These are phyloP conservation scores for Saksenaea oblongispora DNA, from an alignment of 371 early-diverging fungal species.

Conservation along the genomic window DNA sequence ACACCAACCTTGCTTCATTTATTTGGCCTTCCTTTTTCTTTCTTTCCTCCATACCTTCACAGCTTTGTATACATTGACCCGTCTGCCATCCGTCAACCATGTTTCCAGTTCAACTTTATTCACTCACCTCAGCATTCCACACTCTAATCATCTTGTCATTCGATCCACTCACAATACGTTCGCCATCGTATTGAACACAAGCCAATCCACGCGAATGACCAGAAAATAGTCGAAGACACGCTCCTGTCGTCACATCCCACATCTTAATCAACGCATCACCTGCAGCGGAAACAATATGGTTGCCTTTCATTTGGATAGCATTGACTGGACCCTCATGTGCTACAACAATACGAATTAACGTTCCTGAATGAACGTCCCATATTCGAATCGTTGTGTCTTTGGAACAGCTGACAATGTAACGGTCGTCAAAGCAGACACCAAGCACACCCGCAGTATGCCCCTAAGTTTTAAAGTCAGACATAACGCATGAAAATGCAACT, in stretches of 20 bases:
- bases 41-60: slow-evolving; percentile 21
- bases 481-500: background rate
- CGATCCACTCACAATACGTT: slow-evolving; percentile 89
- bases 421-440: slow-evolving; percentile 75
- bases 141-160: slow-evolving; percentile 94
- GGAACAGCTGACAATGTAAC: slow-evolving; percentile 85
- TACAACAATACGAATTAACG: slow-evolving; percentile 61
- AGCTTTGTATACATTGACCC: slow-evolving; percentile 69
- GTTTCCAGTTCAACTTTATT: background rate
- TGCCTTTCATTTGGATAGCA: slow-evolving; percentile 74
- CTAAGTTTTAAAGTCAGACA: slow-evolving; percentile 3
- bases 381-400: slow-evolving; percentile 92
- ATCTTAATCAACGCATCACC: slow-evolving; percentile 88
- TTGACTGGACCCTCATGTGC: slow-evolving; percentile 93
- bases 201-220: slow-evolving; percentile 90
- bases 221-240: slow-evolving; percentile 62
- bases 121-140: slow-evolving; percentile 80
- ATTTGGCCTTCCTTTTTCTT: background rate
- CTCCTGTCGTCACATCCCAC: slow-evolving; percentile 82
- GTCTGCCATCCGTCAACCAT: slow-evolving; percentile 40
- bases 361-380: slow-evolving; percentile 71
- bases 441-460: slow-evolving; percentile 82
- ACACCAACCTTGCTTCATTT: background rate
- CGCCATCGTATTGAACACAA: slow-evolving; percentile 92
- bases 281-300: slow-evolving; percentile 81